Evolutionary conservation across 306 rosid species (phyloP).

Genomic region (Trifolium subterraneum): DNA sequence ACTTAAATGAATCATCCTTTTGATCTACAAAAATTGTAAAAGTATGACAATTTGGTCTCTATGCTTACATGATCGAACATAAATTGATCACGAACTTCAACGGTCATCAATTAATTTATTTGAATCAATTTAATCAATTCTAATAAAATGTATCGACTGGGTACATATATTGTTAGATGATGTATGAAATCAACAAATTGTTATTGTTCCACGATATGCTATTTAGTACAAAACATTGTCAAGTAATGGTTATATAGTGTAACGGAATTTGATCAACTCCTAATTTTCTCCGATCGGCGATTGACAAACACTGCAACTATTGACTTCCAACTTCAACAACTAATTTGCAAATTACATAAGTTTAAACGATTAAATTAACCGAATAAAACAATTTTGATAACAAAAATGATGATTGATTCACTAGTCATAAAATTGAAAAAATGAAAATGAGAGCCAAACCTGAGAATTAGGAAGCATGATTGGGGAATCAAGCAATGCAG

Average conservation of each 20-base stretch:
- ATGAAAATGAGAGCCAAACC: constrained; percentile 36
- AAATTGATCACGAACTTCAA: not conserved
- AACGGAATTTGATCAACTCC: too few relatives aligned
- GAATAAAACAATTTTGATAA: not conserved
- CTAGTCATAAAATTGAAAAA: not conserved
- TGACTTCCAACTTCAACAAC: not conserved
- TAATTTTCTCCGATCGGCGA: too few relatives aligned
- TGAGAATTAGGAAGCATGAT: constrained; percentile 74
- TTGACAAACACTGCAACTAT: too few relatives aligned
- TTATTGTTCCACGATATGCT: too few relatives aligned
- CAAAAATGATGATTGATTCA: not conserved
- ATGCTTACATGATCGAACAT: not conserved
- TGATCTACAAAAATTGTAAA: not conserved
- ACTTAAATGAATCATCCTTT: not conserved
- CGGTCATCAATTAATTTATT: not conserved
- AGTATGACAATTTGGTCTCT: not conserved
- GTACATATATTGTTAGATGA: not conserved
- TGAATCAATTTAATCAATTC: not conserved
- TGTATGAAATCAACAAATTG: too few relatives aligned
- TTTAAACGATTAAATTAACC: not conserved
- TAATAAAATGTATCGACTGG: not conserved
- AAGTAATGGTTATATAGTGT: too few relatives aligned
- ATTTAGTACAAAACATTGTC: too few relatives aligned
- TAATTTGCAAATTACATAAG: not conserved
- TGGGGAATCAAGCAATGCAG: constrained; percentile 77